Conservation (phyloP, 768 basidiomycete species). For the Mycena epipterygia region DNA sequence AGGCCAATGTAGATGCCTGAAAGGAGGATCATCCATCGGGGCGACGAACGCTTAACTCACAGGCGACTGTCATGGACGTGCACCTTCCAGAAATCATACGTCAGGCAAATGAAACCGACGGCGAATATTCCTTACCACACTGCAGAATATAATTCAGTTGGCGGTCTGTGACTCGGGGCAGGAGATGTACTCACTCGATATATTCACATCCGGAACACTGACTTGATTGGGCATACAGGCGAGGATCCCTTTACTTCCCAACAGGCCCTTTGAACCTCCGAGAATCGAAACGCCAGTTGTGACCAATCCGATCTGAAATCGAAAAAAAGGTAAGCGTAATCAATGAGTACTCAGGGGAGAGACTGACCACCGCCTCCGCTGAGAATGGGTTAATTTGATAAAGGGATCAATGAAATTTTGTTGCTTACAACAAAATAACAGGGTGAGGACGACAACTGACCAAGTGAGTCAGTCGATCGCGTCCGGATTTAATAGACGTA, state of each 20-base stretch:
- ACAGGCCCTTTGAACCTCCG: not conserved
- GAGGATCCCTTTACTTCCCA: slow-evolving; percentile 13
- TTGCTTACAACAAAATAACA: slow-evolving; percentile 14
- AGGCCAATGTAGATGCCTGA: slow-evolving; percentile 21
- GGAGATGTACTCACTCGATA: slow-evolving; percentile 9
- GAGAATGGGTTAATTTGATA: not conserved
- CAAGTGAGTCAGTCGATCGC: not conserved
- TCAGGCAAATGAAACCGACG: not conserved
- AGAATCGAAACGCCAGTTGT: slow-evolving; percentile 8
- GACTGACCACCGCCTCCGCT: slow-evolving; percentile 22
- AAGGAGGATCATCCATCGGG: not conserved
- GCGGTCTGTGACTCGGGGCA: not conserved
- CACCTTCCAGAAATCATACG: not conserved
- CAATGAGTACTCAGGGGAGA: not conserved
- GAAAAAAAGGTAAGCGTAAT: not conserved
- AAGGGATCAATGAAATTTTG: not conserved
- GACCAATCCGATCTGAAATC: slow-evolving; percentile 6
- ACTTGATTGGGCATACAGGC: not conserved
- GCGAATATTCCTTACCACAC: slow-evolving; percentile 13
- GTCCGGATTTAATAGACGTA: not conserved
- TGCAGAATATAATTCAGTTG: not conserved
- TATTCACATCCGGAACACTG: slow-evolving; percentile 19
- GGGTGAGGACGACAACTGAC: not conserved
- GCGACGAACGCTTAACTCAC: not conserved
- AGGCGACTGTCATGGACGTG: slow-evolving; percentile 21